These are phyloP conservation scores for Nemophila menziesii DNA, from an alignment of 257 asterid species.

Conservation along the genomic window DNA sequence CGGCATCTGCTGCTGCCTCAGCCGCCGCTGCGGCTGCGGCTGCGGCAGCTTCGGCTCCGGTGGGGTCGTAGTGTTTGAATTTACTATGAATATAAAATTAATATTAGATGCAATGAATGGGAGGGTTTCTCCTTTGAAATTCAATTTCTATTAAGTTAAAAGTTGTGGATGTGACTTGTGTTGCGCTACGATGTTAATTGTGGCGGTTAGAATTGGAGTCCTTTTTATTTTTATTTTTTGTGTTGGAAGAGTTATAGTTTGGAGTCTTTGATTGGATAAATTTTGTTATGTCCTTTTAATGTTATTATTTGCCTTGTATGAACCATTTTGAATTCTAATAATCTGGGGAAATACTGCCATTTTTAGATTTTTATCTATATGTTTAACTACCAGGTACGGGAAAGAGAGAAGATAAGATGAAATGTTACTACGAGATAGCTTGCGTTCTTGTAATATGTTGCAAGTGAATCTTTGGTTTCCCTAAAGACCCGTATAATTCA, in stretches of 20 bases:
- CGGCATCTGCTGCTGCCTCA: conserved; percentile 22
- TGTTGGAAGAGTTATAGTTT: too few species aligned
- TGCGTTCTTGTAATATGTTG: too few species aligned
- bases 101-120: not conserved
- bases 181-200: not conserved
- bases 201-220: not conserved
- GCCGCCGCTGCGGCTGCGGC: conserved; percentile 32
- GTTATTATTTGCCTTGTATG: not conserved
- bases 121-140: not conserved
- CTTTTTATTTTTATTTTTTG: too few species aligned
- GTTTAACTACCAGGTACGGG: too few species aligned
- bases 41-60: conserved; percentile 44
- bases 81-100: not conserved
- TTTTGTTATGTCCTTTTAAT: too few species aligned
- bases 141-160: not conserved
- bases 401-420: too few species aligned
- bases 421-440: too few species aligned
- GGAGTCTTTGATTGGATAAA: not conserved
- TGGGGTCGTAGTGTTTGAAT: conserved; percentile 30
- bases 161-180: not conserved
- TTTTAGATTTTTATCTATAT: too few species aligned
- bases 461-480: too few species aligned
- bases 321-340: too few species aligned
- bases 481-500: too few species aligned
- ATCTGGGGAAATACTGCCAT: too few species aligned